These are phyloP conservation scores for Triadica sebifera DNA, from an alignment of 345 rosid species.

Conservation along the genomic window DNA sequence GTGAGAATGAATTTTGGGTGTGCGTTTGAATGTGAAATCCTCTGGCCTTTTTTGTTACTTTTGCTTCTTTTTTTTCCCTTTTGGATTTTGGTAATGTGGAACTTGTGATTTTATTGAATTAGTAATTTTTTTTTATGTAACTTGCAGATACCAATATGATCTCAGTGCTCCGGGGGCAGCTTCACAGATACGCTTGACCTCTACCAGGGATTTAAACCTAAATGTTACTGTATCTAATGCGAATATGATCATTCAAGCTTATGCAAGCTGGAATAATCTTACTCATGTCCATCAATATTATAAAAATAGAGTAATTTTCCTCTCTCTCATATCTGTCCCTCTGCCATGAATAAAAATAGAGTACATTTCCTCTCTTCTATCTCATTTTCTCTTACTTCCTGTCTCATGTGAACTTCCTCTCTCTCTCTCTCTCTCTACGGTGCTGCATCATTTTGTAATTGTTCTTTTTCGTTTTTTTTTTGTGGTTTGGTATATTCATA, in stretches of 20 bases:
- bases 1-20: background rate
- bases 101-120: slow-evolving; percentile 13
- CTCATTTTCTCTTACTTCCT: too few relatives aligned
- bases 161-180: slow-evolving; percentile 68
- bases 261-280: slow-evolving; percentile 92
- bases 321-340: too few relatives aligned
- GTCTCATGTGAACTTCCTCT: background rate
- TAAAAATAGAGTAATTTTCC: slow-evolving; percentile 44
- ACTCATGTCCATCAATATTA: slow-evolving; percentile 47
- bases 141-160: slow-evolving; percentile 79
- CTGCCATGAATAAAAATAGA: slow-evolving; percentile 44
- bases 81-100: background rate
- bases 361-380: slow-evolving; percentile 32
- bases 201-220: slow-evolving; percentile 73
- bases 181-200: slow-evolving; percentile 77
- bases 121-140: slow-evolving; percentile 19
- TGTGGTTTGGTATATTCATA: background rate
- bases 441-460: background rate
- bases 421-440: background rate
- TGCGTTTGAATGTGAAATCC: background rate
- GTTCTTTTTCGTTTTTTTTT: background rate
- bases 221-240: slow-evolving; percentile 79
- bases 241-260: slow-evolving; percentile 95
- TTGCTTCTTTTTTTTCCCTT: slow-evolving; percentile 1
- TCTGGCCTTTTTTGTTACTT: background rate